Evolutionary conservation across 1,284 basidiomycete genomes (phyloP).

Genomic region (Gomphus bonarii): DNA sequence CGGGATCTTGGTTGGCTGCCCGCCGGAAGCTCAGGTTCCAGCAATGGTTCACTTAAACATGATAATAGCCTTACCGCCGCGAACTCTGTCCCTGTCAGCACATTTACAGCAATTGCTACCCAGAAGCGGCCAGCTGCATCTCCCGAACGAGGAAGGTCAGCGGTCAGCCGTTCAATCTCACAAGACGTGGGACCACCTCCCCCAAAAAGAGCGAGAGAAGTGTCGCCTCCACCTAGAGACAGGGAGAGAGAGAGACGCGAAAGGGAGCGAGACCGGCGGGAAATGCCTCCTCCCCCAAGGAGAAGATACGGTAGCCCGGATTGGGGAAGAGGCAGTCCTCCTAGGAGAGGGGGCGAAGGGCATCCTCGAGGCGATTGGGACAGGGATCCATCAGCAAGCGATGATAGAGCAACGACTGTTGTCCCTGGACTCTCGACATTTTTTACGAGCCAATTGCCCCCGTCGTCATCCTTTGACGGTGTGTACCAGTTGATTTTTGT

Average conservation of each 20-base stretch:
- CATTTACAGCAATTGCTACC: slow-evolving; percentile 11
- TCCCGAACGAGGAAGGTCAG: slow-evolving; percentile 37
- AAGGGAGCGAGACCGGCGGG: slow-evolving; percentile 29
- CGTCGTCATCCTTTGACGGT: slow-evolving; percentile 73
- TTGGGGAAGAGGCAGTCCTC: slow-evolving; percentile 23
- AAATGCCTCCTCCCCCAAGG: slow-evolving; percentile 28
- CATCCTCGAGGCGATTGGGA: slow-evolving; percentile 28
- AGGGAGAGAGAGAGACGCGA: slow-evolving; percentile 37
- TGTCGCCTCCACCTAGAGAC: slow-evolving; percentile 33
- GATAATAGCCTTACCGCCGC: slow-evolving; percentile 16
- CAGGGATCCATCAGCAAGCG: slow-evolving; percentile 31
- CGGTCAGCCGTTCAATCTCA: slow-evolving; percentile 25
- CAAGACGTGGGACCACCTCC: slow-evolving; percentile 34
- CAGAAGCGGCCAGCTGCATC: slow-evolving; percentile 37
- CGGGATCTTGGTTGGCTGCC: slow-evolving; percentile 75
- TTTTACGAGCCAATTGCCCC: slow-evolving; percentile 76
- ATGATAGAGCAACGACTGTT: slow-evolving; percentile 38
- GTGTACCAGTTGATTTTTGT: slow-evolving; percentile 21
- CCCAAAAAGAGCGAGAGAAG: slow-evolving; percentile 41
- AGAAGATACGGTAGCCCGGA: slow-evolving; percentile 35
- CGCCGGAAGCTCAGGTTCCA: slow-evolving; percentile 10
- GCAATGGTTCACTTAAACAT: slow-evolving; percentile 2
- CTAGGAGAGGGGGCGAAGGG: slow-evolving; percentile 34
- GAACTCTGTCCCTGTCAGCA: slow-evolving; percentile 16
- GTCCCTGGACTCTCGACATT: slow-evolving; percentile 67